phyloP scores from a whole-genome alignment of 179 eudicot genomes.

The Actinidia chinensis region DNA sequence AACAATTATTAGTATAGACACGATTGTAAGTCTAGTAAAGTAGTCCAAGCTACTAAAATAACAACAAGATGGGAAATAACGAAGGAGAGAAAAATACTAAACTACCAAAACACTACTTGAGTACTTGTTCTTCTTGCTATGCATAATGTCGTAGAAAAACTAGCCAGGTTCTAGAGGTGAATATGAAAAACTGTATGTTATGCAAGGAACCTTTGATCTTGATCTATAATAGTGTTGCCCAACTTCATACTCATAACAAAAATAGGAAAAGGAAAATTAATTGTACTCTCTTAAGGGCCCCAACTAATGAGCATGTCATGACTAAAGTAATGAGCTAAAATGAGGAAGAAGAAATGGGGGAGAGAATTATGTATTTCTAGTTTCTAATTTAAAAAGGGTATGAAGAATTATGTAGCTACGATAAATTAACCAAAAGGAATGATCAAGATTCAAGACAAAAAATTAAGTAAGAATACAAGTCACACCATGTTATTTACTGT shows the following conservation, averaged over 20 bases:
- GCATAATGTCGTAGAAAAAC: not conserved
- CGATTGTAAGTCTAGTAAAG: not conserved
- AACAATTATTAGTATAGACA: not conserved
- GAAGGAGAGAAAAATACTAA: not conserved
- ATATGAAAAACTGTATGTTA: not conserved
- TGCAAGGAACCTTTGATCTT: not conserved
- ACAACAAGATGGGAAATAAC: not conserved
- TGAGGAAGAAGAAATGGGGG: not conserved
- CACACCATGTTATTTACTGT: too few relatives aligned
- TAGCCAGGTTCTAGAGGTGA: not conserved
- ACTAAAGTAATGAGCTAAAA: not conserved
- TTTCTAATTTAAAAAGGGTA: too few relatives aligned
- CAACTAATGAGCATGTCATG: not conserved
- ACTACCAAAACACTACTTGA: not conserved
- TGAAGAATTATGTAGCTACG: too few relatives aligned
- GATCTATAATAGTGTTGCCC: not conserved
- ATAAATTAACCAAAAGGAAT: too few relatives aligned
- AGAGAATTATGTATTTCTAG: too few relatives aligned
- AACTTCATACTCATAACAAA: not conserved
- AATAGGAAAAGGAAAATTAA: not conserved
- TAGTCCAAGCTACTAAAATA: not conserved
- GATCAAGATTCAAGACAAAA: too few relatives aligned
- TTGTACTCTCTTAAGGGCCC: not conserved
- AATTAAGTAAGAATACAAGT: too few relatives aligned
- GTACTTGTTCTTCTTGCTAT: not conserved